Percentiles rank a stretch among this genome's conserved stretches.
phyloP scores from a whole-genome alignment of 2,329 filamentous ascomycete genomes.

The Fusarium duplospermum region DNA sequence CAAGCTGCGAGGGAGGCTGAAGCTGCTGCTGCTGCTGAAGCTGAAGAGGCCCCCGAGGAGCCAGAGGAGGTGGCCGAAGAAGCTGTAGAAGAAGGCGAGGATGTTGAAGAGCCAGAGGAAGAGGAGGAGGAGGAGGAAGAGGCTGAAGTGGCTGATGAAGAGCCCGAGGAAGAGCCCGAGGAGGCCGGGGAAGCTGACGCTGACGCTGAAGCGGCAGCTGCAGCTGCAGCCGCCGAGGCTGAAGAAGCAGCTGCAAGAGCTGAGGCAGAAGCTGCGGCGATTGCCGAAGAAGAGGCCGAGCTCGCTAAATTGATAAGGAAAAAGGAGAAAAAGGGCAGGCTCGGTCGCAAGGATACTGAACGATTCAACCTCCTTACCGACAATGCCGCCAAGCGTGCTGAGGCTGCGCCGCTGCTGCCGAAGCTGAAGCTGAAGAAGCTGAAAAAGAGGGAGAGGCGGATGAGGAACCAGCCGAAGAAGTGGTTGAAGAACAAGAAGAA shows the following conservation, averaged over 20 bases:
- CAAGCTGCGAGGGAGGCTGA: slow-evolving; percentile 23
- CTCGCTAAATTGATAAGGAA: slow-evolving; percentile 53
- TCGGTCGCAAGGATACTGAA: slow-evolving; percentile 40
- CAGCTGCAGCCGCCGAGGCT: slow-evolving; percentile 38
- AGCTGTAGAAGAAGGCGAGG: slow-evolving; percentile 44
- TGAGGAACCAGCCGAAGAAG: slow-evolving; percentile 43
- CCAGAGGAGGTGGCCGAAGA: slow-evolving; percentile 30
- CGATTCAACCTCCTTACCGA: slow-evolving; percentile 19
- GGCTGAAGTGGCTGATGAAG: slow-evolving; percentile 37
- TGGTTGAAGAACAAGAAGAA: slow-evolving; percentile 40
- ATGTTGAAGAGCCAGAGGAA: slow-evolving; percentile 37
- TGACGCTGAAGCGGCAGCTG: slow-evolving; percentile 45
- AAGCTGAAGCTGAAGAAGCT: slow-evolving; percentile 22
- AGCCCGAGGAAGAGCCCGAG: slow-evolving; percentile 43
- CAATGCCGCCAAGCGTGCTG: slow-evolving; percentile 26
- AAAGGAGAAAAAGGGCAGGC: slow-evolving; percentile 50
- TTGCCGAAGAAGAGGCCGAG: slow-evolving; percentile 50
- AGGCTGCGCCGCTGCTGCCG: slow-evolving; percentile 31
- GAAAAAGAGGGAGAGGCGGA: slow-evolving; percentile 25
- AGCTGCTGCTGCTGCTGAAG: slow-evolving; percentile 14
- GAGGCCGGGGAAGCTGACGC: slow-evolving; percentile 27
- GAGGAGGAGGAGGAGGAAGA: slow-evolving; percentile 44
- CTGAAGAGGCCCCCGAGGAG: slow-evolving; percentile 31
- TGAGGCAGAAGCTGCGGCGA: slow-evolving; percentile 43
- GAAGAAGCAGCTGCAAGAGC: slow-evolving; percentile 20